Percentiles rank a stretch among this genome's conserved stretches.
Conservation (phyloP, 1,139 yeast genomes). For the Pichia norvegensis region DNA sequence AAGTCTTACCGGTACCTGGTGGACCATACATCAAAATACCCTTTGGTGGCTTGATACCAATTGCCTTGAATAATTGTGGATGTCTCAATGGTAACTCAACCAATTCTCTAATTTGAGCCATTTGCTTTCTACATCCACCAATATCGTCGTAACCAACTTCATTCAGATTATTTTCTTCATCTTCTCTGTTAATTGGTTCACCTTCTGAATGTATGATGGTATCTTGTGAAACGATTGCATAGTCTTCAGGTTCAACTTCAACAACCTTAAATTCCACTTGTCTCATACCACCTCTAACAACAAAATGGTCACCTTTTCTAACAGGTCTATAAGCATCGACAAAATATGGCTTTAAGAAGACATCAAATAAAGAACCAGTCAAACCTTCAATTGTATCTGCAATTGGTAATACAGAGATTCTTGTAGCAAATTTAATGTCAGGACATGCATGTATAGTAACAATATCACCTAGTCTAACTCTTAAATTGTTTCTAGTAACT, state of each 20-base stretch:
- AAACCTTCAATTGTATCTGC: slow-evolving; percentile 98
- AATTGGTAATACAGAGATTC: slow-evolving; percentile 94
- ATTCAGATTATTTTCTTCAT: slow-evolving; percentile 90
- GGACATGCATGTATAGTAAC: slow-evolving; percentile 93
- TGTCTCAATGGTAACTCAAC: slow-evolving; percentile 96
- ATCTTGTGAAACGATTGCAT: slow-evolving; percentile 97
- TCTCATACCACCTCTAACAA: slow-evolving; percentile 98
- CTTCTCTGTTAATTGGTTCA: slow-evolving; percentile 98
- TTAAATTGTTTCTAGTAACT: slow-evolving; percentile 89
- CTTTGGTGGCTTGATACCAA: slow-evolving; percentile 96
- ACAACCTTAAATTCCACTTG: slow-evolving; percentile 98
- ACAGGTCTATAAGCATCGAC: slow-evolving; percentile 99
- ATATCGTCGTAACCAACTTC: slow-evolving; percentile 98
- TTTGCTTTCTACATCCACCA: slow-evolving; percentile 98
- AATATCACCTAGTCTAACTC: slow-evolving; percentile 91
- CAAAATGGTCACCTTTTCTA: slow-evolving; percentile 92
- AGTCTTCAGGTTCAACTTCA: slow-evolving; percentile 95
- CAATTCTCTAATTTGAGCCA: slow-evolving; percentile 96
- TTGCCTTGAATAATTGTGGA: slow-evolving; percentile 92
- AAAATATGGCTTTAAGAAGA: slow-evolving; percentile 92
- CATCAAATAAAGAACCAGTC: slow-evolving; percentile 96
- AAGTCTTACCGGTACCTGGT: slow-evolving; percentile 98
- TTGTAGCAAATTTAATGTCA: slow-evolving; percentile 88
- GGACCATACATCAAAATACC: slow-evolving; percentile 98
- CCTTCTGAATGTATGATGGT: slow-evolving; percentile 98